Evolutionary conservation across 495 filamentous ascomycete genomes (phyloP).

Genomic region (Penicillium waksmanii): DNA sequence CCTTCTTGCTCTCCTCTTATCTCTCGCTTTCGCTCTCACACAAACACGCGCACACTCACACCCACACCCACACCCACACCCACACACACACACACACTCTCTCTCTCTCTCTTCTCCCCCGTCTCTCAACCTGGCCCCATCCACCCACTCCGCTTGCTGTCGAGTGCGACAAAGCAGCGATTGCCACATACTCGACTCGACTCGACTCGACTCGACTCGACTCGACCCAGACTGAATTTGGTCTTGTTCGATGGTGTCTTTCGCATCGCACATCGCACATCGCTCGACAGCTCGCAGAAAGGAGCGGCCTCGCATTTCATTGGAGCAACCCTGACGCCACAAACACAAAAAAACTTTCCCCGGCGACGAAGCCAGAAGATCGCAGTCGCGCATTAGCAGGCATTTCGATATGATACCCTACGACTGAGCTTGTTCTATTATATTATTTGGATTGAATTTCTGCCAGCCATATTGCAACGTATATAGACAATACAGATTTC

Average conservation of each 20-base stretch:
- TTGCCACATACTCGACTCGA: not conserved
- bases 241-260: no score
- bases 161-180: not conserved
- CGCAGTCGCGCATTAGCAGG: conserved; percentile 53
- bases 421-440: conserved; percentile 43
- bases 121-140: not conserved
- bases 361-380: conserved; percentile 39
- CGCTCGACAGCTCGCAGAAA: not conserved
- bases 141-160: conserved; percentile 3
- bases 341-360: conserved; percentile 23
- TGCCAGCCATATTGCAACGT: conserved; percentile 19
- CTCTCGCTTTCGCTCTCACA: conserved; percentile 11
- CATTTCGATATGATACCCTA: conserved; percentile 58
- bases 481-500: conserved; percentile 29
- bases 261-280: not conserved
- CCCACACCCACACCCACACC: no score
- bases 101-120: not conserved
- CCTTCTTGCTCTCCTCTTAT: conserved; percentile 11
- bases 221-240: not conserved
- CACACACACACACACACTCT: conserved; percentile 2
- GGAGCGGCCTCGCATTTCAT: conserved; percentile 19
- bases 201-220: not conserved
- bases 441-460: conserved; percentile 19
- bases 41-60: not conserved
- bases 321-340: conserved; percentile 25